Evolutionary conservation across 345 rosid genomes (phyloP).

Genomic region (Boechera divaricarpa): DNA sequence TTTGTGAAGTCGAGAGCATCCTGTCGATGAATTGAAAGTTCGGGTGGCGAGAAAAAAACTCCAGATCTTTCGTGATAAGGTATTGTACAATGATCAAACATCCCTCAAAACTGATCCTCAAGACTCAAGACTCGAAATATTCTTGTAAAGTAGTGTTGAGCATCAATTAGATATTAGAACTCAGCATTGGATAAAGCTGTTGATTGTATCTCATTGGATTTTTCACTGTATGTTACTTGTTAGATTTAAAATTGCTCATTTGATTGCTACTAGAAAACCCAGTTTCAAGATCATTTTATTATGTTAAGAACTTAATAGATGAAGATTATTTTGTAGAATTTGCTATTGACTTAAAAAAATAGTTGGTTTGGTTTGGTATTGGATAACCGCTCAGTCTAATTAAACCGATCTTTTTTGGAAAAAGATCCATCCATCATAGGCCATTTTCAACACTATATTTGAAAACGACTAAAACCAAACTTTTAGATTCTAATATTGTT

Average conservation of each 20-base stretch:
- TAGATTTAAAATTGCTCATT: constrained; percentile 15
- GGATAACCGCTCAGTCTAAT: constrained; percentile 1
- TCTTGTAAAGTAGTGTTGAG: constrained; percentile 35
- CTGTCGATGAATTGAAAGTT: constrained; percentile 6
- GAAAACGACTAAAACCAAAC: constrained; percentile 35
- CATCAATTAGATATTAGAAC: constrained; percentile 23
- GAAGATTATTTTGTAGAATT: not conserved
- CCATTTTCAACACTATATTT: constrained; percentile 21
- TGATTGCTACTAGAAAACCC: not conserved
- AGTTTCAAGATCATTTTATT: not conserved
- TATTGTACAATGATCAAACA: constrained; percentile 22
- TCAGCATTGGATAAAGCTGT: constrained; percentile 19
- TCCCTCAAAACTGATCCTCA: constrained; percentile 6
- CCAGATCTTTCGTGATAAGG: not conserved
- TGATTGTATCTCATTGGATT: constrained; percentile 33
- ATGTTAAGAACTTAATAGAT: not conserved
- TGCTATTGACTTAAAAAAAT: not conserved
- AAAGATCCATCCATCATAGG: not conserved
- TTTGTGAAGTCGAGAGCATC: constrained; percentile 34
- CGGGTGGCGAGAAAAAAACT: not conserved
- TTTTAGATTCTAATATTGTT: constrained; percentile 26
- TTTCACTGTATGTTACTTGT: constrained; percentile 8
- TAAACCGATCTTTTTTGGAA: not conserved
- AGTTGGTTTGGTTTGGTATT: constrained; percentile 11
- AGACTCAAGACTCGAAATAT: not conserved